Percentiles rank a stretch among this genome's conserved stretches.
Conservation (phyloP, 148 eudicot species). For the Amaranthus hypochondriacus region DNA sequence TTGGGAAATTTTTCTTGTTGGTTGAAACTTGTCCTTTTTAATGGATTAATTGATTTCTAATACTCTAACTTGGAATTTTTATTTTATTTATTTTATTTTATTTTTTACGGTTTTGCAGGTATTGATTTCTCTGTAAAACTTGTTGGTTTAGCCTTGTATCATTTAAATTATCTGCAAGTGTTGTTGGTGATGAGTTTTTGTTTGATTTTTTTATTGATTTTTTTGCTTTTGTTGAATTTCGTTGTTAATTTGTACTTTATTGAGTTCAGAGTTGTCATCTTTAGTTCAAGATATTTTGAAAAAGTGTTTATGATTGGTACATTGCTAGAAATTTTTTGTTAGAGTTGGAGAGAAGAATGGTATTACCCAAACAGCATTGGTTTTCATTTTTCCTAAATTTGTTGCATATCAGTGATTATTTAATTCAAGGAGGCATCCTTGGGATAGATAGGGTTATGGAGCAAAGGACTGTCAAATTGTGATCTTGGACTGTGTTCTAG, state of each 20-base stretch:
- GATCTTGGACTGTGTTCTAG: too few relatives aligned
- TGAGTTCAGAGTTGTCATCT: constrained; percentile 4
- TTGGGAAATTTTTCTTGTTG: neutral
- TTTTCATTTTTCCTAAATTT: neutral
- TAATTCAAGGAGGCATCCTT: neutral
- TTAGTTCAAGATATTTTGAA: neutral
- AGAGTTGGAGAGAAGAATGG: neutral
- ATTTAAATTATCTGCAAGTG: too few relatives aligned
- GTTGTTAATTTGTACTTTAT: neutral
- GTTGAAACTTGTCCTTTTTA: too few relatives aligned
- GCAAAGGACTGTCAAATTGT: neutral
- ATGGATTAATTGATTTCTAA: too few relatives aligned
- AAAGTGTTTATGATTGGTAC: constrained; percentile 3
- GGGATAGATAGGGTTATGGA: neutral
- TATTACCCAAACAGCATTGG: neutral
- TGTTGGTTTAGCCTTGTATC: too few relatives aligned
- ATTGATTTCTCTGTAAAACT: too few relatives aligned
- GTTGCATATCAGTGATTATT: neutral
- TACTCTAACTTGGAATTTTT: too few relatives aligned
- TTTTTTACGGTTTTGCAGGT: too few relatives aligned
- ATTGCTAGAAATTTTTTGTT: neutral
- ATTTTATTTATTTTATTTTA: too few relatives aligned
- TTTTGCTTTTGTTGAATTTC: neutral
- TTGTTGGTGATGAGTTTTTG: too few relatives aligned
- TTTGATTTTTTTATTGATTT: neutral